Conservation (phyloP, 1,284 basidiomycete genomes). For the Rhodotorula sp. region DNA sequence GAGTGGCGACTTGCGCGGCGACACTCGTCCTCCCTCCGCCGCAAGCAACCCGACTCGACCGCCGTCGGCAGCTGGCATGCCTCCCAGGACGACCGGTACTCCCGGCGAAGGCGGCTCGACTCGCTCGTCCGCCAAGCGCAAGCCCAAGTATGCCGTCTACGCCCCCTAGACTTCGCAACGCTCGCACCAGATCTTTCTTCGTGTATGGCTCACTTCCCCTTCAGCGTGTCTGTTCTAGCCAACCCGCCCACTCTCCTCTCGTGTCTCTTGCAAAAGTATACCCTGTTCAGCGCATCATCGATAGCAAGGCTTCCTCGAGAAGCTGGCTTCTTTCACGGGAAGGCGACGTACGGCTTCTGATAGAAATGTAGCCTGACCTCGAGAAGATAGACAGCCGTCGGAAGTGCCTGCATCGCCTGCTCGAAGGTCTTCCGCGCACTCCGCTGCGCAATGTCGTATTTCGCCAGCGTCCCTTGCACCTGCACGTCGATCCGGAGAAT, state of each 20-base stretch:
- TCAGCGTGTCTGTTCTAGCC: too few relatives aligned
- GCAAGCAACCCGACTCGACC: conserved; percentile 4
- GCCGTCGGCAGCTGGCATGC: conserved; percentile 2
- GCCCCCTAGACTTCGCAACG: too few relatives aligned
- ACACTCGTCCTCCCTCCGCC: conserved; percentile 1
- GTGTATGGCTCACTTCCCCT: too few relatives aligned
- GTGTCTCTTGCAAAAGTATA: too few relatives aligned
- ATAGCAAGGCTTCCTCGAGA: too few relatives aligned
- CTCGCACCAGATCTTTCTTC: too few relatives aligned
- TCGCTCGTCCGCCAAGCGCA: background rate
- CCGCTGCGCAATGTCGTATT: conserved; percentile 14
- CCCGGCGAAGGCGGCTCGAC: background rate
- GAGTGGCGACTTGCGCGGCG: conserved; percentile 25
- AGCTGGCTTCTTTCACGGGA: background rate
- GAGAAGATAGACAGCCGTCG: background rate
- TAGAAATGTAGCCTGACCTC: background rate
- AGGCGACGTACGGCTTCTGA: background rate
- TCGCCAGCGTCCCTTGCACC: background rate
- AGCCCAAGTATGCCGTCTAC: background rate
- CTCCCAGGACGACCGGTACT: conserved; percentile 3
- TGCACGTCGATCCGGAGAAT: background rate
- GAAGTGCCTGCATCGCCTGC: background rate
- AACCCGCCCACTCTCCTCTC: too few relatives aligned
- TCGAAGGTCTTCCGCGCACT: background rate
- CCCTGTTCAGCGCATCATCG: too few relatives aligned